Evolutionary conservation across 371 early-diverging fungal genomes (phyloP), one percentile per base, ranked within the genome.

Genomic region (Massospora cicadina): DNA sequence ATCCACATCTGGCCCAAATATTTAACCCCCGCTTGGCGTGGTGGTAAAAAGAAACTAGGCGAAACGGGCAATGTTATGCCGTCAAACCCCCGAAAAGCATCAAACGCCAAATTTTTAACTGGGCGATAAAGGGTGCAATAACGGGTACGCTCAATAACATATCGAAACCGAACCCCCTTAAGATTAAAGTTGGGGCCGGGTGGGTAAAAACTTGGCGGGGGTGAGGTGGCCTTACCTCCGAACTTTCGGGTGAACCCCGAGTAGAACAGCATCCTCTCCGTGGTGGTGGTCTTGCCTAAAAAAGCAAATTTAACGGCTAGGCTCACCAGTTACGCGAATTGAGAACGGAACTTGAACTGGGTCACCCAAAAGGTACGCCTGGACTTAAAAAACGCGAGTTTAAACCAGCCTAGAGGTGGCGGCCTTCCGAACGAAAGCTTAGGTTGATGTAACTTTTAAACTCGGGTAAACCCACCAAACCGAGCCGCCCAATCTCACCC

Each of bases 241-340:
- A 93, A 85, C 7, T 79, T 72, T 60, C 83, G 83, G 0, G 92
- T 96, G 58, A 89, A 86, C 5, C 96, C 95, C 1, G 93, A 88
- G 76, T 91, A 90, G 71, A 86, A 88, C 13, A 97, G 80, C 88
- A 97, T 92, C n/a, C 97, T 85, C 69, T 97, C 98, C 0, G 95
- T 93, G 0, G 92, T 91, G 0, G 98, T 97, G 13, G 98, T 97
- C 71, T 97, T 96, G 58, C 88, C 89, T 67, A 63, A 27, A 17
- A 33, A 24, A 2, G 33, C 56, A 24, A 33, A 43, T 32, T 28
- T n/a, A n/a, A n/a, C n/a, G 58, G 10, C 32, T 24, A 58, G 30
- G 17, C 26, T 13, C 32, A 3, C 2, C 21, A 64, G 43, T 25
- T 63, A 25, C 28, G 56, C 2, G 30, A 12, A 43, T 5, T 43